Conservation (phyloP, 2,329 filamentous ascomycete genomes). For the Sporothrix pallida region DNA sequence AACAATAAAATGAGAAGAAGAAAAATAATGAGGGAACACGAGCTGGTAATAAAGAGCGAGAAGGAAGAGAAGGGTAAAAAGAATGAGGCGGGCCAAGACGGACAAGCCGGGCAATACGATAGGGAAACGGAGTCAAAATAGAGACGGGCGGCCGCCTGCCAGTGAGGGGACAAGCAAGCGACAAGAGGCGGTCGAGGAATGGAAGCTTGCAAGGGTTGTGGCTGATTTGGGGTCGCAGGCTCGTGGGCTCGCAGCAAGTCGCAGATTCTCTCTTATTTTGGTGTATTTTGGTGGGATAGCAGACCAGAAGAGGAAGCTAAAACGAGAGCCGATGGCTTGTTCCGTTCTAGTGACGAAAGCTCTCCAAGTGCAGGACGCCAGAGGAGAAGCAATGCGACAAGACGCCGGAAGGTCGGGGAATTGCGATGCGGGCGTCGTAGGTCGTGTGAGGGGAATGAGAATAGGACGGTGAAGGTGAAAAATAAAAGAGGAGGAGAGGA, state of each 20-base stretch:
- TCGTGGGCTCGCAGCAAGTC: no score
- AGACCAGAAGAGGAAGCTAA: neutral
- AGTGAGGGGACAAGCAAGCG: neutral
- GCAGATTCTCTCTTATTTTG: no score
- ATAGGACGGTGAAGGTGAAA: neutral
- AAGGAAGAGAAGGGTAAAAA: neutral
- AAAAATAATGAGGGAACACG: neutral
- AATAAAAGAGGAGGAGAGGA: neutral
- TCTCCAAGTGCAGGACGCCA: neutral
- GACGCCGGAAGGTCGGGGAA: constrained; percentile 16
- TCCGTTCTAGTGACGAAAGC: constrained; percentile 20
- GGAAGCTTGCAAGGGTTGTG: constrained; percentile 23
- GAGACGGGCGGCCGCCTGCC: neutral
- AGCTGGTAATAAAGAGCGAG: neutral
- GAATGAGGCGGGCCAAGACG: neutral
- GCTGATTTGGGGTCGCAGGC: neutral
- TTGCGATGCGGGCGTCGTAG: neutral
- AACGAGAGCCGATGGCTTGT: neutral
- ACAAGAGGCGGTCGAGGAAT: constrained; percentile 14
- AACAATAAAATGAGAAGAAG: neutral
- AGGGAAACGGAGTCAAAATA: constrained; percentile 15
- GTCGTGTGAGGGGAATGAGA: neutral
- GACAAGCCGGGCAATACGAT: neutral
- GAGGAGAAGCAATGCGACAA: neutral
- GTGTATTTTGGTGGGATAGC: neutral